Evolutionary conservation across 352 stramenopile species (phyloP).

Genomic region (Pythium dissotocum): DNA sequence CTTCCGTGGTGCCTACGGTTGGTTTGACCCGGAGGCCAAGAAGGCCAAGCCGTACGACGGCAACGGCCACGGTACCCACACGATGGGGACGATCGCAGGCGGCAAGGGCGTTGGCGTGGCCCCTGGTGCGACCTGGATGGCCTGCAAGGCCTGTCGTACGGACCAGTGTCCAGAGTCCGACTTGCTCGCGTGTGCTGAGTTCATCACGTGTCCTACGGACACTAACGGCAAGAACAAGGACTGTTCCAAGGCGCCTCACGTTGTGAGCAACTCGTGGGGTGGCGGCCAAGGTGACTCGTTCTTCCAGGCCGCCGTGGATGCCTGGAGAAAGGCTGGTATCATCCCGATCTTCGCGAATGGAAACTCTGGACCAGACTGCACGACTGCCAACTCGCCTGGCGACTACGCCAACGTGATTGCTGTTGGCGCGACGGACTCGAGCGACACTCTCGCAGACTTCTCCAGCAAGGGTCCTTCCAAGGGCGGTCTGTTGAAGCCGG

Average conservation of each 20-base stretch:
- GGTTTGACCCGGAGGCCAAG: conserved; percentile 33
- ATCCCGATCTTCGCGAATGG: conserved; percentile 33
- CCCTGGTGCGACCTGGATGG: conserved; percentile 21
- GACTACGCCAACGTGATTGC: conserved; percentile 34
- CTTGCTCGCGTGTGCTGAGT: conserved; percentile 33
- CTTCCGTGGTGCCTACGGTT: background rate
- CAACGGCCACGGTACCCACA: conserved; percentile 31
- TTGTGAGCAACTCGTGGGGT: conserved; percentile 38
- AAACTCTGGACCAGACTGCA: conserved; percentile 27
- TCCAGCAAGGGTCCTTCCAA: conserved; percentile 25
- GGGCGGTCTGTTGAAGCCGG: conserved; percentile 30
- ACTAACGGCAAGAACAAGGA: conserved; percentile 13
- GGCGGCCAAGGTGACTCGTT: conserved; percentile 8
- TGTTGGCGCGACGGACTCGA: conserved; percentile 27
- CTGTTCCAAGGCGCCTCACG: conserved; percentile 26
- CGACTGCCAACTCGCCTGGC: conserved; percentile 20
- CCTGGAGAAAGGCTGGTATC: conserved; percentile 32
- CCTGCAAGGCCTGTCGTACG: conserved; percentile 24
- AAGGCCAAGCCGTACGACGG: conserved; percentile 27
- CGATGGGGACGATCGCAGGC: conserved; percentile 13
- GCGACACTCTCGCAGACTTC: conserved; percentile 22
- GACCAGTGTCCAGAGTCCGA: conserved; percentile 25
- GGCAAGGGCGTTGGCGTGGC: conserved; percentile 19
- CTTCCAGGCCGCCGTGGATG: conserved; percentile 21
- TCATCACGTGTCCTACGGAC: conserved; percentile 37